Percentiles rank a stretch among this genome's conserved stretches.
These are phyloP conservation scores for Friedmanniomyces endolithicus DNA, from an alignment of 495 filamentous ascomycete genomes.

Conservation along the genomic window DNA sequence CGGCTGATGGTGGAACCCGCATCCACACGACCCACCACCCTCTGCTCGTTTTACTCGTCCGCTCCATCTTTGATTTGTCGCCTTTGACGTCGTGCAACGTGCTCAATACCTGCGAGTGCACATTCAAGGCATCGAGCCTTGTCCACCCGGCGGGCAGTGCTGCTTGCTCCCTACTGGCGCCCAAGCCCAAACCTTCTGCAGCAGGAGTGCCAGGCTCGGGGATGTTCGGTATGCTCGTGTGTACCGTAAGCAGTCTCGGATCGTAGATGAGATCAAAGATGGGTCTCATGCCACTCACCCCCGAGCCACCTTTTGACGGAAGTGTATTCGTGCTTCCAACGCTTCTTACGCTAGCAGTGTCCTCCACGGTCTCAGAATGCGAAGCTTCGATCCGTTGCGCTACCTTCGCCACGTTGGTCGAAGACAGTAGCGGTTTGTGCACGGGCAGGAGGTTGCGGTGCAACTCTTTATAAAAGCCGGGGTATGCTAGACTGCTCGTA, in stretches of 20 bases:
- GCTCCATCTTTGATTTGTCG: conserved; percentile 53
- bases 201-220: conserved; percentile 44
- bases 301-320: conserved; percentile 35
- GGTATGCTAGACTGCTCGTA: conserved; percentile 52
- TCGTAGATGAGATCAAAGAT: conserved; percentile 86
- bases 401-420: conserved; percentile 47
- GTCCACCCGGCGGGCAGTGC: conserved; percentile 40
- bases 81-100: conserved; percentile 54
- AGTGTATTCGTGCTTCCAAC: conserved; percentile 35
- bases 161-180: background rate
- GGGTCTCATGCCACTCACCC: conserved; percentile 31
- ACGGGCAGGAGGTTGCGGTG: conserved; percentile 73
- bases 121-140: conserved; percentile 80
- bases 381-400: conserved; percentile 34
- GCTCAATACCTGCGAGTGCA: conserved; percentile 72
- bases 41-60: conserved; percentile 80
- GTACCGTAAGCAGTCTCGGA: conserved; percentile 58
- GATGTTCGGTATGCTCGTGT: conserved; percentile 83
- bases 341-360: conserved; percentile 37
- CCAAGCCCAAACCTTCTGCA: conserved; percentile 19
- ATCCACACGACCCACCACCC: conserved; percentile 99
- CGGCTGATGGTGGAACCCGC: conserved; percentile 28
- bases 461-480: conserved; percentile 65
- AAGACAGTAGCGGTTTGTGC: conserved; percentile 53
- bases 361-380: conserved; percentile 6